Base-by-base conservation (phyloP, 306 rosid genomes). In the Begonia loranthoides region DNA sequence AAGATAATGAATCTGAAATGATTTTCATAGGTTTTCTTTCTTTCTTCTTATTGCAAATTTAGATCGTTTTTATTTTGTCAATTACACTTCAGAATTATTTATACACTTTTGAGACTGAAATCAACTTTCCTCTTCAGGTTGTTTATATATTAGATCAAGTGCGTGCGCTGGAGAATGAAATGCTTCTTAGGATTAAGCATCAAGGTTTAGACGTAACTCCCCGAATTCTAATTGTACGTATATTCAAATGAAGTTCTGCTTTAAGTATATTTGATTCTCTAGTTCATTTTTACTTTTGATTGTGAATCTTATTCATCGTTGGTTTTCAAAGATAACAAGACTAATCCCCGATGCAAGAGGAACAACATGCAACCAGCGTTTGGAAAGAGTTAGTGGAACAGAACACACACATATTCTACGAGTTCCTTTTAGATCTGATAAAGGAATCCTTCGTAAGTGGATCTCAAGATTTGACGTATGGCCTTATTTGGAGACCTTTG, bases 81-180 rank as follows among this genome's bases (percentile, higher is more conserved):
- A 2, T 19, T 19, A 1, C 22, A 19, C 22, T 19, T 19, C 3
- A 19, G 22, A 1, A 19, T 19, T 19, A 2, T 19, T 19, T 19
- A 1, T 19, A 19, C 22, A 19, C 36, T 28, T 28, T 0, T 28
- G 5, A 28, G 36, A 8, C 8, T 28, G 36, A 28, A 28, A 28
- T 28, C 36, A 28, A 28, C 36, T 28, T 28, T 28, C 9, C 36
- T 28, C 47, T 71, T 56, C 73, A 90, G 95, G 81, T 90, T 64
- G 97, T 90, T 59, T 90, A 90, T 62, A 90, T 90, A 56, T 78
- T 90, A 59, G 97, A 85, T 67, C 97, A 85, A 82, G 97, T 90
- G 57, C 97, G 95, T 17, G 95, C 97, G 15, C 87, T 90, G 55
- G 95, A 90, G 81, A 78, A 69, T 34, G 95, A 85, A 69, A 90